Evolutionary conservation across 805 yeast species (phyloP), one percentile per base, ranked within the genome.

Genomic region (Tetrapisispora fleetii): DNA sequence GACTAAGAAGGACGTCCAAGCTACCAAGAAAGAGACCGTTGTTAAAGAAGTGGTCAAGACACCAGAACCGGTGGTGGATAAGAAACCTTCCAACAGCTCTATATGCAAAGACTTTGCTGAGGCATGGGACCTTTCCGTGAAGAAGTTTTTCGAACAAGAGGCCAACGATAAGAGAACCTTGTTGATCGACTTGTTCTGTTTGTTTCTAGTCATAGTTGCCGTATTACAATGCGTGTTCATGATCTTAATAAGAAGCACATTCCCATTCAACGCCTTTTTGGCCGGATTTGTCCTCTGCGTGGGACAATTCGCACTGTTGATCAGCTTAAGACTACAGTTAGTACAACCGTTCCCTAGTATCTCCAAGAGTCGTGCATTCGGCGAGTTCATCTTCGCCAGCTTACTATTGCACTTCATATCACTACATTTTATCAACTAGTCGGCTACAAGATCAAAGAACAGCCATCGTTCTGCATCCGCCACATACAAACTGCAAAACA

Each of bases 201-300:
- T 65, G 24, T 89, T 85, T 55, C 68, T 91, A 50, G 90, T 91
- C 17, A 67, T 72, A 0, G 71, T 87, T 51, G 99, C 95, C 1
- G 68, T 77, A 1, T 66, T 85, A 28, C 98, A 93, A 68, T 88
- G 89, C 62, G 69, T 73, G 4, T 91, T 89, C 66, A 85, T 85
- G 55, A 56, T 82, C 39, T 52, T 88, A 14, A 79, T 89, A 42
- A 95, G 97, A 45, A 69, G 65, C 36, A 87, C 79, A 58, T 93
- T 84, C 77, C 99, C 99, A 17, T 93, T 93, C 77, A 93, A 93
- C 68, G 98, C 96, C 22, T 93, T 93, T 63, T 74, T 93, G 51
- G 91, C 95, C 19, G 98, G 98, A 1, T 93, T 93, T 63, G 78
- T 84, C 48, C 73, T 88, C 21, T 86, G 97, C 41, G 97, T 93